phyloP scores from a whole-genome alignment of 169 alveolate genomes.

The Eimeria acervulina region DNA sequence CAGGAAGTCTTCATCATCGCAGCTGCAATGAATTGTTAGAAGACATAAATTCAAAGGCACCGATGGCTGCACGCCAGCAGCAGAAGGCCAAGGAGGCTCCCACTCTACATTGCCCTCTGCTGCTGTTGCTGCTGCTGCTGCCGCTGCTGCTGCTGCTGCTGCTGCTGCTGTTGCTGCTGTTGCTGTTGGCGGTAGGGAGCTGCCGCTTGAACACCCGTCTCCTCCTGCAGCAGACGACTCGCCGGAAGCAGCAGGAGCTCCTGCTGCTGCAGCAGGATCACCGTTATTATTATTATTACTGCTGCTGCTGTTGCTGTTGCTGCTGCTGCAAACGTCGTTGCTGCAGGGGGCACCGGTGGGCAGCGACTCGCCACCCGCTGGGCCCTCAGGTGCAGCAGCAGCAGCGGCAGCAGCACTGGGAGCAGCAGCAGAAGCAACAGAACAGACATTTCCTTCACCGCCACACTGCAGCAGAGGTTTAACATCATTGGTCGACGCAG shows the following conservation, averaged over 20 bases:
- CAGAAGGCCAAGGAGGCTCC: conserved; percentile 55
- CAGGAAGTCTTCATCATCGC: conserved; percentile 82
- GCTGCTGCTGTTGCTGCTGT: conserved; percentile 50
- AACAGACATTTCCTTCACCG: too few species aligned
- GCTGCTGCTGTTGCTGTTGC: conserved; percentile 59
- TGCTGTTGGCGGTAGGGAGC: background rate
- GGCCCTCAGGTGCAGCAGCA: background rate
- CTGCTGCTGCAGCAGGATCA: conserved; percentile 13
- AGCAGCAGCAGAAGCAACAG: background rate
- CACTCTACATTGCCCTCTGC: background rate
- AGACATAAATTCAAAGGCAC: conserved; percentile 67
- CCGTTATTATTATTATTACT: conserved; percentile 21
- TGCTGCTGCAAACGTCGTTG: conserved; percentile 38
- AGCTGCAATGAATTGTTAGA: conserved; percentile 73
- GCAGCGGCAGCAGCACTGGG: background rate
- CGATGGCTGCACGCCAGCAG: background rate
- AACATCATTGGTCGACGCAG: background rate
- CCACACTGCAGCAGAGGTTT: background rate
- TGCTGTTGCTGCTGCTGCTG: conserved; percentile 59
- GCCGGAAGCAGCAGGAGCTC: conserved; percentile 7
- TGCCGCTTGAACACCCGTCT: background rate
- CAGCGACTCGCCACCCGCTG: conserved; percentile 54
- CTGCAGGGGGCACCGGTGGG: conserved; percentile 10
- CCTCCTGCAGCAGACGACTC: background rate
- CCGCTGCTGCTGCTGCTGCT: conserved; percentile 42